phyloP scores from a whole-genome alignment of 805 yeast species.

The Metahyphopichia silvanorum region DNA sequence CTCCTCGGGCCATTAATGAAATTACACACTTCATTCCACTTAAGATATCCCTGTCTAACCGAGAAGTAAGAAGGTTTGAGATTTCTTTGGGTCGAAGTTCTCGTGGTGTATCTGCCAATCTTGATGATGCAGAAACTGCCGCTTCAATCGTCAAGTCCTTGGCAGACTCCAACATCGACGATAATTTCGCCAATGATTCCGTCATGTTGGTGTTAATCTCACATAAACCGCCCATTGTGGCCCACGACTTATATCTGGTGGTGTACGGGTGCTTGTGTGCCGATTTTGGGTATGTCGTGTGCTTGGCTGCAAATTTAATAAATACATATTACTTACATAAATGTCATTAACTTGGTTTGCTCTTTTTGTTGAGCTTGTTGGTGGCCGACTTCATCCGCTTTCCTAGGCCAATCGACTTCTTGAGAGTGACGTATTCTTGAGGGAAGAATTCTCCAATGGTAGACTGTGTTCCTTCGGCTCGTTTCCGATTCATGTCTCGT shows the following conservation, averaged over 20 bases:
- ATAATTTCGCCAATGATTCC: constrained; percentile 54
- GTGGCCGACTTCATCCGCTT: constrained; percentile 63
- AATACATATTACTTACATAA: background rate
- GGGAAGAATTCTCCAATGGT: constrained; percentile 70
- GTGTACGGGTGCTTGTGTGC: background rate
- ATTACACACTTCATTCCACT: constrained; percentile 42
- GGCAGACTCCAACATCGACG: constrained; percentile 78
- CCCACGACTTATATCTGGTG: background rate
- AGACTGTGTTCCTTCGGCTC: constrained; percentile 52
- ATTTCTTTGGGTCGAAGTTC: constrained; percentile 66
- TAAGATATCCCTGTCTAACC: constrained; percentile 52
- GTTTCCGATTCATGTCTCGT: constrained; percentile 66
- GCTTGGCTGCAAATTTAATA: background rate
- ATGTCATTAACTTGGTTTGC: constrained; percentile 7
- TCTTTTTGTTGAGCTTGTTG: constrained; percentile 35
- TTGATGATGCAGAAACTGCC: constrained; percentile 72
- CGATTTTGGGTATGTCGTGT: background rate
- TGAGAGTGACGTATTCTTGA: constrained; percentile 46
- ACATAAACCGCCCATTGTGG: too few species aligned
- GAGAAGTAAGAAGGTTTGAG: constrained; percentile 60
- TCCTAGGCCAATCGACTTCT: constrained; percentile 49
- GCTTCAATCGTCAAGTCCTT: constrained; percentile 78
- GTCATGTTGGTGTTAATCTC: constrained; percentile 22
- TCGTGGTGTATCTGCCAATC: constrained; percentile 60
- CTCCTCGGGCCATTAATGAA: constrained; percentile 38